A percentile compares a stretch with the other conserved stretches of the same genome.
phyloP scores from a whole-genome alignment of 176 grass and related monocot species.

The Microstegium vimineum region DNA sequence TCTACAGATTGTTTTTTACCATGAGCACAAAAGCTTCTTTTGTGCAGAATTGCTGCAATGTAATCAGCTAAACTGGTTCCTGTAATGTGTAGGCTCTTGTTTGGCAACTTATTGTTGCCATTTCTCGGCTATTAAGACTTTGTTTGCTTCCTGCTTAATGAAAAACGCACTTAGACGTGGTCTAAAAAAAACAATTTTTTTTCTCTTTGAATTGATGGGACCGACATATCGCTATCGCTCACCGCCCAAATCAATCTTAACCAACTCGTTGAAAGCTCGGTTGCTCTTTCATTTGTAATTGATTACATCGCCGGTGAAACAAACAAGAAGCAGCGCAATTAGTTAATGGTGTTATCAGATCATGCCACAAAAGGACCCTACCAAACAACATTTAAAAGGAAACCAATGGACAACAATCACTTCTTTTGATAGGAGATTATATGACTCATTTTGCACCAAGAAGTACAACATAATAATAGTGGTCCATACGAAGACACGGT shows the following conservation, averaged over 20 bases:
- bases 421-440: neutral
- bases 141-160: too few species aligned
- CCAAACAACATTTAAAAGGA: neutral
- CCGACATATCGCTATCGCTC: neutral
- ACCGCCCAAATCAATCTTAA: neutral
- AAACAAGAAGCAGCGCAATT: neutral
- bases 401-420: neutral
- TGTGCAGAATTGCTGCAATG: too few species aligned
- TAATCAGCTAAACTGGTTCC: too few species aligned
- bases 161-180: too few species aligned
- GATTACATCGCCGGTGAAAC: neutral
- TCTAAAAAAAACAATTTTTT: too few species aligned
- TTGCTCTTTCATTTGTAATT: neutral
- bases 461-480: neutral
- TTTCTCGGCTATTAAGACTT: too few species aligned
- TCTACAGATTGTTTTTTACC: too few species aligned
- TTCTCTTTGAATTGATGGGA: neutral
- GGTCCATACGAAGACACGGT: neutral
- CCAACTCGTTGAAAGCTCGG: neutral
- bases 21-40: too few species aligned
- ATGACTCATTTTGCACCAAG: neutral
- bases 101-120: too few species aligned
- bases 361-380: neutral
- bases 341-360: neutral
- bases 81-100: too few species aligned